Evolutionary conservation across 164 flowering plant genomes (phyloP).

Genomic region (Aristolochia fimbriata): DNA sequence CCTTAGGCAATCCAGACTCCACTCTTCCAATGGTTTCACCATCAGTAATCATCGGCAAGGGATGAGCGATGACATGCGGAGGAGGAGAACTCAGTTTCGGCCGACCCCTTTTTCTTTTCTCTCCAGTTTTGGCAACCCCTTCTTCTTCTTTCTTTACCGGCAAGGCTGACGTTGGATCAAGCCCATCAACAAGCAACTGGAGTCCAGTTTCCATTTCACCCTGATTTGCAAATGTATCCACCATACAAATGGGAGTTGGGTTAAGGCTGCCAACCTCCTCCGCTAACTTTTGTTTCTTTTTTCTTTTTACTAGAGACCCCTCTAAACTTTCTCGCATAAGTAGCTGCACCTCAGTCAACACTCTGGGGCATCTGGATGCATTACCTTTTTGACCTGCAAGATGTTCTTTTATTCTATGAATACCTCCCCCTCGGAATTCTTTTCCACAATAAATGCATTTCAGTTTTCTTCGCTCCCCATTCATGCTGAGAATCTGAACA

Average conservation of each 20-base stretch:
- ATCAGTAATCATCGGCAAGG: neutral
- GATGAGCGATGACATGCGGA: conserved; percentile 8
- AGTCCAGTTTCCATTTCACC: conserved; percentile 21
- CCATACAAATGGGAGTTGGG: conserved; percentile 11
- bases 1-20: conserved; percentile 14
- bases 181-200: conserved; percentile 19
- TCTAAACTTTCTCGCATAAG: conserved; percentile 65
- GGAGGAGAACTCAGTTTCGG: conserved; percentile 17
- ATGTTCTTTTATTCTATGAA: conserved; percentile 92
- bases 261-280: conserved; percentile 27
- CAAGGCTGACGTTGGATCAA: conserved; percentile 22
- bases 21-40: conserved; percentile 6
- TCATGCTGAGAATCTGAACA: conserved; percentile 71
- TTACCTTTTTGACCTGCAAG: conserved; percentile 86
- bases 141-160: conserved; percentile 26
- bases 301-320: conserved; percentile 48
- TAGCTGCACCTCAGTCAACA: conserved; percentile 47
- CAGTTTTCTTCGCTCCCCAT: conserved; percentile 52
- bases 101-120: conserved; percentile 45
- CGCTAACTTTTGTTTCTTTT: conserved; percentile 48
- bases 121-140: conserved; percentile 12
- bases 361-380: conserved; percentile 61
- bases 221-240: conserved; percentile 19
- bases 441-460: conserved; percentile 74
- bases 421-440: conserved; percentile 88